A percentile compares a stretch with the other conserved stretches of the same genome.
phyloP scores from a whole-genome alignment of 2,329 filamentous ascomycete species.

The Fusarium napiforme region DNA sequence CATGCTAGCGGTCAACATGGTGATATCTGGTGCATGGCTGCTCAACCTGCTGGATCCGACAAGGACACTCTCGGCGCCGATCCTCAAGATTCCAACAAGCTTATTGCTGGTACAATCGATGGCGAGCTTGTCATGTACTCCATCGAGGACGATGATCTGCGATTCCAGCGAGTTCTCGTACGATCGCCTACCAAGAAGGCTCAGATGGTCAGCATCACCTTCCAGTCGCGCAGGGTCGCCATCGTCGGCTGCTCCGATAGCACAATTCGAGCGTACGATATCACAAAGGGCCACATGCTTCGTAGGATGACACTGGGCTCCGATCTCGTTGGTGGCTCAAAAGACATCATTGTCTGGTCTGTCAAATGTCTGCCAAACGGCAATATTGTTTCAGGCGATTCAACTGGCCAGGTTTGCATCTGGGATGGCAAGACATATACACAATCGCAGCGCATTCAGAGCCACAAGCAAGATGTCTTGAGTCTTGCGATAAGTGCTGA shows the following conservation, averaged over 20 bases:
- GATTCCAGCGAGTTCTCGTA: conserved; percentile 80
- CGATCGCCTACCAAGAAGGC: conserved; percentile 84
- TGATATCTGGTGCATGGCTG: conserved; percentile 96
- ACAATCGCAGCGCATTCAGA: conserved; percentile 84
- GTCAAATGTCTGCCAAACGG: conserved; percentile 88
- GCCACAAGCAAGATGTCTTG: conserved; percentile 89
- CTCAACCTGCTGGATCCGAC: conserved; percentile 71
- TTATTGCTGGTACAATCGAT: conserved; percentile 90
- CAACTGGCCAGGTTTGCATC: conserved; percentile 90
- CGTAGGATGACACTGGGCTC: conserved; percentile 88
- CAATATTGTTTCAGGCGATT: conserved; percentile 94
- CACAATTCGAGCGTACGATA: conserved; percentile 91
- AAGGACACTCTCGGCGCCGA: conserved; percentile 38
- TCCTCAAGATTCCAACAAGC: conserved; percentile 62
- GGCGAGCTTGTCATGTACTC: conserved; percentile 89
- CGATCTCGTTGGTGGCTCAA: conserved; percentile 79
- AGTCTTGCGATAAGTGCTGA: conserved; percentile 86
- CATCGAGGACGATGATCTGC: conserved; percentile 84
- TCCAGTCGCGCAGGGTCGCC: conserved; percentile 83
- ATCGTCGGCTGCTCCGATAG: conserved; percentile 96
- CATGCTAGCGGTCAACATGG: conserved; percentile 93
- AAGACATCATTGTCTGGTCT: conserved; percentile 91
- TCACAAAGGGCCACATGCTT: conserved; percentile 78
- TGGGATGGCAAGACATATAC: conserved; percentile 96
- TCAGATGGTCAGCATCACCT: conserved; percentile 89